Evolutionary conservation across 352 stramenopile species (phyloP).

Genomic region (Pythium rishiriense): DNA sequence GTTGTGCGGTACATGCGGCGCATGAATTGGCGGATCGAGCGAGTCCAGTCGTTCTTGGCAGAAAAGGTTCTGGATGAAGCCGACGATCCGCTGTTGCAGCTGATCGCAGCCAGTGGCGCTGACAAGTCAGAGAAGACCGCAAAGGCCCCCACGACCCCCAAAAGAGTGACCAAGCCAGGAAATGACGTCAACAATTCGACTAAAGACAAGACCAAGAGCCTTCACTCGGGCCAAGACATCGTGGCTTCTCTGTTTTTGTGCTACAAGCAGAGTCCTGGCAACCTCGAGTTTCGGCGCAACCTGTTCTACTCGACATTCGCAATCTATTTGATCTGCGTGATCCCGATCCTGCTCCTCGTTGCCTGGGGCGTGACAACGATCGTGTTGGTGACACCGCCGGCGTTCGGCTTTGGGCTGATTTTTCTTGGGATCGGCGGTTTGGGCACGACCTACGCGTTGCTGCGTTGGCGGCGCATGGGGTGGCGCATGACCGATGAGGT

Average conservation of each 20-base stretch:
- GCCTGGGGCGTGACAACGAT: conserved; percentile 76
- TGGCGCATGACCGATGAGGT: conserved; percentile 81
- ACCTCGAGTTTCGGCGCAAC: conserved; percentile 71
- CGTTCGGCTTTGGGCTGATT: conserved; percentile 77
- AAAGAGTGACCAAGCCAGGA: neutral
- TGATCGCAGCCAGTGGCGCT: conserved; percentile 2
- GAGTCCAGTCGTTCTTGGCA: conserved; percentile 73
- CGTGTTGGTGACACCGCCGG: conserved; percentile 65
- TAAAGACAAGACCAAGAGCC: conserved; percentile 1
- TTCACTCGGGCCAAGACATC: conserved; percentile 47
- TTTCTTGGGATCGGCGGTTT: conserved; percentile 63
- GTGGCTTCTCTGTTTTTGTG: conserved; percentile 79
- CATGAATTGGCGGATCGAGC: conserved; percentile 84
- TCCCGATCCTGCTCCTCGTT: conserved; percentile 62
- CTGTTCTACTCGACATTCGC: conserved; percentile 72
- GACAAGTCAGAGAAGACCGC: conserved; percentile 15
- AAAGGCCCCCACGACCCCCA: neutral
- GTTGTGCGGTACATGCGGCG: conserved; percentile 57
- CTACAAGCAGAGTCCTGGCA: conserved; percentile 61
- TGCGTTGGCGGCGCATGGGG: conserved; percentile 67
- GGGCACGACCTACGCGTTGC: conserved; percentile 50
- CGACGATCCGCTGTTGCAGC: conserved; percentile 14
- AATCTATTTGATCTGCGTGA: conserved; percentile 53
- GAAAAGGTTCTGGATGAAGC: conserved; percentile 48
- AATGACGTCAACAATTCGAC: neutral